These are phyloP conservation scores for Phytophthora tubulina DNA, from an alignment of 352 stramenopile species.

Conservation along the genomic window DNA sequence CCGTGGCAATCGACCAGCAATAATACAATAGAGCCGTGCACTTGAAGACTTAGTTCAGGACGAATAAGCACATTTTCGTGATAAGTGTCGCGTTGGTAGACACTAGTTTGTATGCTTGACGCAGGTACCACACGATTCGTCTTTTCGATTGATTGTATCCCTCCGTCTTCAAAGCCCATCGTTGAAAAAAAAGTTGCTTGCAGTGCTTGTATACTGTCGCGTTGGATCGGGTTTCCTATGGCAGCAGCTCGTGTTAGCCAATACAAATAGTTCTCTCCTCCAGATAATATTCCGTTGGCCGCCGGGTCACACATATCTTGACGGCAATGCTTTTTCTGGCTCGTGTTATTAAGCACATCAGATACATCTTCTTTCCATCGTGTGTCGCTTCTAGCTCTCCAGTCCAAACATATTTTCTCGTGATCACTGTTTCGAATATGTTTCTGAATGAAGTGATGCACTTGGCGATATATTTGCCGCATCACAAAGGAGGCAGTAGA, in stretches of 20 bases:
- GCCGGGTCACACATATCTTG: background rate
- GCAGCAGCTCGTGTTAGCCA: background rate
- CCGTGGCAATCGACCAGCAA: slow-evolving; percentile 5
- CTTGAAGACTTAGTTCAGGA: background rate
- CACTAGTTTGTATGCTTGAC: too few species aligned
- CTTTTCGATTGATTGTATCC: too few species aligned
- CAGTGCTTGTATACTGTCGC: background rate
- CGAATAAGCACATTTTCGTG: too few species aligned
- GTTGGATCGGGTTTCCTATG: background rate
- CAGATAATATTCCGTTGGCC: background rate
- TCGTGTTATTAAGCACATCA: background rate
- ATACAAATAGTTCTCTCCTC: background rate
- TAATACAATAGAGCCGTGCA: slow-evolving; percentile 31
- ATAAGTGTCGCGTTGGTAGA: too few species aligned
- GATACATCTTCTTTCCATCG: background rate
- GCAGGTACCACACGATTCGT: too few species aligned
- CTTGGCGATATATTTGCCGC: background rate
- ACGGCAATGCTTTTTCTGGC: background rate
- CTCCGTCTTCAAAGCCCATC: background rate
- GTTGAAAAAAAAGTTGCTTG: background rate
- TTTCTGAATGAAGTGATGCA: background rate
- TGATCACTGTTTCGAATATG: background rate
- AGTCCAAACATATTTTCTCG: background rate
- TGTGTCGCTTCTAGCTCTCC: background rate
- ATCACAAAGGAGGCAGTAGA: background rate